Evolutionary conservation across 768 basidiomycete genomes (phyloP), one percentile per base, ranked within the genome.

Genomic region (Infundibulicybe gibba): DNA sequence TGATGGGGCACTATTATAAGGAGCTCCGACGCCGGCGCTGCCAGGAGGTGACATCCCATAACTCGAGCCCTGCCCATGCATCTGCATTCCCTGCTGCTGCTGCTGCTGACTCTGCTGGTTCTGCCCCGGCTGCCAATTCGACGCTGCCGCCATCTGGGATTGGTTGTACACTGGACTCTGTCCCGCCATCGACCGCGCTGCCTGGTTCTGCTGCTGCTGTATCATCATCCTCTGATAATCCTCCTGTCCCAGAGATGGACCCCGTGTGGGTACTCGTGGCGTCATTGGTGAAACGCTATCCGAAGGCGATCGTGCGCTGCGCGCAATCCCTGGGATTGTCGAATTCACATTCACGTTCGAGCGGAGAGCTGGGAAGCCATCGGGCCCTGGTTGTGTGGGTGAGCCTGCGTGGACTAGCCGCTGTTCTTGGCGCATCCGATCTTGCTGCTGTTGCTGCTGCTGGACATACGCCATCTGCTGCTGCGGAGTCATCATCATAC

Each of bases 271-370:
- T 45, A 66, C 64, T 43, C 78, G 69, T 14, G 78, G 69, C 49
- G 71, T 72, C 69, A 82, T 65, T 31, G 79, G 76, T 43, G 72
- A 67, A 19, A 70, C 67, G 32, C 74, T 69, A 49, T 89, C 87
- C 14, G 85, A 81, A n/a, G 87, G 87, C 35, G 87, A 88, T 46
- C 86, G 74, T 42, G 80, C 77, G 54, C 81, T 87, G 55, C 87
- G 72, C 16, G 87, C 84, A 44, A 90, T 90, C 11, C 86, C 86
- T 0, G 85, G 85, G 44, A 88, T 83, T 16, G 77, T 62, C 35
- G 72, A 53, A 21, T 38, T 38, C n/a, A 19, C 37, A 20, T 5
- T 40, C 12, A 55, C 65, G 57, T 80, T 83, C 35, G 82, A 83
- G 15, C 81, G 72, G 25, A 83, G 63, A 5, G 71, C 69, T 11